These are phyloP conservation scores for Exophiala phaeomuriformis DNA, from an alignment of 2,329 filamentous ascomycete species.

Conservation along the genomic window DNA sequence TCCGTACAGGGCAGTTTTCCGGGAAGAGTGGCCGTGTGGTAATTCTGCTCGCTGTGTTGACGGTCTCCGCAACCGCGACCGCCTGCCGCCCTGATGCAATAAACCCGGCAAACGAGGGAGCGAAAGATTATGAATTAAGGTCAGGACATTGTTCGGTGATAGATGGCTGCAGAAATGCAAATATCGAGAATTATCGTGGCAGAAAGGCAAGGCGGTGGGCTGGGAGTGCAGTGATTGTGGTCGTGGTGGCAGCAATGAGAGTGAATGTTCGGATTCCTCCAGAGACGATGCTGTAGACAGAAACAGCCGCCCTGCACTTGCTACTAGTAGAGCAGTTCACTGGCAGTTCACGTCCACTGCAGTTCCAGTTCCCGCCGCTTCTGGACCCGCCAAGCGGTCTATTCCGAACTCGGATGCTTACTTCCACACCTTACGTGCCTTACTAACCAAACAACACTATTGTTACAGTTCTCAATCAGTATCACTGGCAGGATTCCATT, in stretches of 20 bases:
- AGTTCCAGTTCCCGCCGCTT: background rate
- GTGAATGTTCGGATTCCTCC: background rate
- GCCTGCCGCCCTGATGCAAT: conserved; percentile 6
- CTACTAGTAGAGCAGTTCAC: too few relatives aligned
- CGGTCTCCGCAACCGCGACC: conserved; percentile 20
- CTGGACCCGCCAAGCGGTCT: background rate
- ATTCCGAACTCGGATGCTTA: background rate
- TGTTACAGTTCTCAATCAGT: too few relatives aligned
- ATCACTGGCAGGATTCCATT: too few relatives aligned
- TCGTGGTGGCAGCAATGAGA: background rate
- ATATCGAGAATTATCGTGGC: background rate
- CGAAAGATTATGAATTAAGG: background rate
- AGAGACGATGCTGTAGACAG: background rate
- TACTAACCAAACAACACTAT: too few relatives aligned
- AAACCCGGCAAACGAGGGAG: background rate
- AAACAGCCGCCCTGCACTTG: too few relatives aligned
- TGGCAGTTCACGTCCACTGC: too few relatives aligned
- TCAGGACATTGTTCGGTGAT: background rate
- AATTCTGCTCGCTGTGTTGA: conserved; percentile 5
- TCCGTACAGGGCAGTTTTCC: background rate
- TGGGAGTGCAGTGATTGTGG: background rate
- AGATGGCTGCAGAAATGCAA: background rate
- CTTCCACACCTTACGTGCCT: too few relatives aligned
- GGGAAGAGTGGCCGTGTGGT: background rate
- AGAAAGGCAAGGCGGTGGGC: background rate